These are phyloP conservation scores for Pleodorina starrii DNA, from an alignment of 139 green algal species.

Conservation along the genomic window DNA sequence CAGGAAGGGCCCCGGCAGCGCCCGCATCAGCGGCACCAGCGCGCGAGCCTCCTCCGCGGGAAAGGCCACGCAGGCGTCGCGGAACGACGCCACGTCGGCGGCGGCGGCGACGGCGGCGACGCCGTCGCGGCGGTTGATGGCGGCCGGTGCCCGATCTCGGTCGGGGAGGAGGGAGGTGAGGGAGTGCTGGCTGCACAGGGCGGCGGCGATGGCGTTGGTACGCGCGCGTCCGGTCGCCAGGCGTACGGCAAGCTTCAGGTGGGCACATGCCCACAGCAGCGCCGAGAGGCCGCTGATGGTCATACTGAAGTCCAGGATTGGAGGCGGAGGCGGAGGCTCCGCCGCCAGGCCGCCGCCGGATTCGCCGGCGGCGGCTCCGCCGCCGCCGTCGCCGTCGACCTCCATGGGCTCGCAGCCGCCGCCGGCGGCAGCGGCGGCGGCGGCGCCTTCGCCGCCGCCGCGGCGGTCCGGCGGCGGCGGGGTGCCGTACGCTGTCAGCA, in stretches of 20 bases:
- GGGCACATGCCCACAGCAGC: constrained; percentile 21
- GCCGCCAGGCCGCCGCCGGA: not conserved
- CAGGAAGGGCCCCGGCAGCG: constrained; percentile 27
- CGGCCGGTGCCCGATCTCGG: too few species aligned
- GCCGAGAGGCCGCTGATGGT: not conserved
- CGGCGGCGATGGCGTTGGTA: not conserved
- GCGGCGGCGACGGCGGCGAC: not conserved
- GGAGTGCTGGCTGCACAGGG: not conserved
- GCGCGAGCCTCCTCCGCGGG: not conserved
- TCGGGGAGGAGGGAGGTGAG: too few species aligned
- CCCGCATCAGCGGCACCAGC: constrained; percentile 20
- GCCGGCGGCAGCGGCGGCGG: not conserved
- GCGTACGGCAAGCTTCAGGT: not conserved
- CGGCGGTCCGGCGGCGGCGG: not conserved
- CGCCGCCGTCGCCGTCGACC: not conserved
- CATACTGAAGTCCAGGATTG: constrained; percentile 9
- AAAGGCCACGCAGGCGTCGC: not conserved
- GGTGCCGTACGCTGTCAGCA: constrained; percentile 23
- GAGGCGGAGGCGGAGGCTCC: not conserved
- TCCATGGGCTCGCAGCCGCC: not conserved
- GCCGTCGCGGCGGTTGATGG: not conserved
- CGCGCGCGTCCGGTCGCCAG: not conserved
- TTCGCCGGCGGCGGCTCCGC: not conserved
- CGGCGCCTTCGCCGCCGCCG: not conserved
- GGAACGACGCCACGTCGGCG: not conserved